Evolutionary conservation across 2,329 filamentous ascomycete species (phyloP).

Genomic region (Neocatenulostroma microsporum): DNA sequence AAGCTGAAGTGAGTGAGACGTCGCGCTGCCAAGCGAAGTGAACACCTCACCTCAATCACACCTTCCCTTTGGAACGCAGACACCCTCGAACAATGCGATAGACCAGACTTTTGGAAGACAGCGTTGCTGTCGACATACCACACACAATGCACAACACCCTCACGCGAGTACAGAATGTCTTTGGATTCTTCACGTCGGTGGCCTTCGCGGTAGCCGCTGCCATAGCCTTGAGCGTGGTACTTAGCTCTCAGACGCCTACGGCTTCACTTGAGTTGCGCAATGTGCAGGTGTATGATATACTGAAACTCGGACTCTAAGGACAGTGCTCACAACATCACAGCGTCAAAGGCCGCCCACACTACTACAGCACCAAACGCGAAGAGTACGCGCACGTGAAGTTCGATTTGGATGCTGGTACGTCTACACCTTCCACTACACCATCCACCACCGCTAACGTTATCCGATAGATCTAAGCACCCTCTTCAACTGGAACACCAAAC

Average conservation of each 20-base stretch:
- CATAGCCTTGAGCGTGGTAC: conserved; percentile 72
- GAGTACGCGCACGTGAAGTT: conserved; percentile 95
- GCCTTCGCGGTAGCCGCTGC: conserved; percentile 71
- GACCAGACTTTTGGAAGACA: not conserved
- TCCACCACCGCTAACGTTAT: too few species aligned
- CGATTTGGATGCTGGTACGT: conserved; percentile 67
- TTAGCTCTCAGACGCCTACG: conserved; percentile 59
- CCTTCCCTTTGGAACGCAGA: too few species aligned
- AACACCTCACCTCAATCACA: too few species aligned
- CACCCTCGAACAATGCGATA: conserved; percentile 2
- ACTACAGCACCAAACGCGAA: conserved; percentile 86
- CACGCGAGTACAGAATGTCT: conserved; percentile 81
- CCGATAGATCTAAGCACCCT: conserved; percentile 83
- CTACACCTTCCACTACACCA: not conserved
- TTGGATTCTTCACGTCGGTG: conserved; percentile 98
- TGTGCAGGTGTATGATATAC: conserved; percentile 83
- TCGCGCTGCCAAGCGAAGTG: too few species aligned
- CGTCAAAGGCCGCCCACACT: conserved; percentile 85
- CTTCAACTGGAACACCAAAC: conserved; percentile 99
- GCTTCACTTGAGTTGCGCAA: conserved; percentile 61
- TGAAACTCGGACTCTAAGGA: too few species aligned
- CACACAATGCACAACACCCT: conserved; percentile 75
- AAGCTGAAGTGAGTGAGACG: too few species aligned
- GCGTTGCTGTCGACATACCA: conserved; percentile 2
- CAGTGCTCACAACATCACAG: conserved; percentile 47